Base-by-base conservation (phyloP, 345 rosid genomes). In the Jatropha curcas region DNA sequence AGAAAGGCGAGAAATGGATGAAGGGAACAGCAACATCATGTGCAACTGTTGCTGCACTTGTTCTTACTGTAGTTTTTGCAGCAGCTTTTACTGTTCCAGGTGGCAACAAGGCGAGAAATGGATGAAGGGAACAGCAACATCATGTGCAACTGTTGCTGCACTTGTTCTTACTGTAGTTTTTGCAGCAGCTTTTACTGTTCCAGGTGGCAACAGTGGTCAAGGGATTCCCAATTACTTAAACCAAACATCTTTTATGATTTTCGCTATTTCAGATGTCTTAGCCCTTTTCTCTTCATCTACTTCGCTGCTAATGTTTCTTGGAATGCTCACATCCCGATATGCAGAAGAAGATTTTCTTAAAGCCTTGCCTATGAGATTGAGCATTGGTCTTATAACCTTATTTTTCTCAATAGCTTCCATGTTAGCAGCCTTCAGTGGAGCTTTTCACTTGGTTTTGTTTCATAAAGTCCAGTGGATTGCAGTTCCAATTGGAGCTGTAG, bases 1-100 rank as follows among this genome's bases (percentile, higher is more conserved):
- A 34, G 24, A 19, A 75, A 75, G 78, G 78, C 10, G 73, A 67
- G 53, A 22, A 60, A 60, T 75, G 78, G 78, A 67, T 75, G 78
- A 75, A 75, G 43, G 28, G 52, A 22, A 75, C 78, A 30, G 78
- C 78, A 8, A 7, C 46, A 16, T 68, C 78, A 8, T 75, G 53
- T n/a, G 53, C 65, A 34, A 31, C 56, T 3, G 73, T 75, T 0
- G 78, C 78, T 31, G 71, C 68, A 14, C 72, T 75, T 35, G 43
- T 75, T 7, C 31, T 55, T 3, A 75, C 78, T 9, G 72, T 75
- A 7, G 39, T 35, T 24, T 75, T 75, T 60, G 73, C 78, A 2
- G 78, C 78, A 13, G 63, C 64, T 22, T 75, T 75, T 27, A 74
- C 68, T 3, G 35, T 60, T 7, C 78, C 73, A 13, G 75, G 75